Conservation (phyloP, 2,329 filamentous ascomycete genomes). For the Fusarium protoensiforme region DNA sequence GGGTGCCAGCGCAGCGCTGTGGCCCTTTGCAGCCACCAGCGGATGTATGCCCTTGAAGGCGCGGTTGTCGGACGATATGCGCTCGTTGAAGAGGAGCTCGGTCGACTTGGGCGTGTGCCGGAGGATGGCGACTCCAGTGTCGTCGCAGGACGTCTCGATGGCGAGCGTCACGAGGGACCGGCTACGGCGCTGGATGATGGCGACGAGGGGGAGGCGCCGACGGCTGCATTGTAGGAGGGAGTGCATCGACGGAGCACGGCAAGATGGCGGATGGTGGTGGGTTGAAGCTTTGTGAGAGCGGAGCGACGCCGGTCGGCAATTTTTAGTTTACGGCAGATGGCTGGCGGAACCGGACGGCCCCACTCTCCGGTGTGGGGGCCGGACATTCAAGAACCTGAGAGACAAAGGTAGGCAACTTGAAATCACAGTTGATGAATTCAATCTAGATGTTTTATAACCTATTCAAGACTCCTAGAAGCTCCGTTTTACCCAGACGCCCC, state of each 20-base stretch:
- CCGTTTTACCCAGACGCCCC: constrained; percentile 12
- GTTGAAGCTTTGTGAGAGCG: background rate
- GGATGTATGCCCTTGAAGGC: constrained; percentile 84
- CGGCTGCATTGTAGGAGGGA: constrained; percentile 9
- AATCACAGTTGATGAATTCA: background rate
- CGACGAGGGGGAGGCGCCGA: background rate
- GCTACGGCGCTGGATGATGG: background rate
- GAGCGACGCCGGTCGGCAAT: background rate
- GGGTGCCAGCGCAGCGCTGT: constrained; percentile 75
- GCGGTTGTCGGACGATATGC: constrained; percentile 83
- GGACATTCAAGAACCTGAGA: background rate
- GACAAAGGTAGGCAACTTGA: background rate
- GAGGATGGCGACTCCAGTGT: constrained; percentile 89
- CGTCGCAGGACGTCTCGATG: constrained; percentile 90
- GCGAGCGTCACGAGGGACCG: constrained; percentile 69
- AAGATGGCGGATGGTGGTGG: background rate
- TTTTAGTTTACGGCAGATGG: constrained; percentile 5
- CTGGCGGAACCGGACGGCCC: constrained; percentile 24
- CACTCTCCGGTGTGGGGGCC: constrained; percentile 17
- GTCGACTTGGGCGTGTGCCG: constrained; percentile 64
- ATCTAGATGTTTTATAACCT: background rate
- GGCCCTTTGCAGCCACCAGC: constrained; percentile 77
- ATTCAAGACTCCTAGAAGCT: background rate
- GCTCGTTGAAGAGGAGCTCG: constrained; percentile 80
- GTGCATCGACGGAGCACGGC: constrained; percentile 23